These are phyloP conservation scores for Agrocybe chaxingu DNA, from an alignment of 768 basidiomycete genomes.

Conservation along the genomic window DNA sequence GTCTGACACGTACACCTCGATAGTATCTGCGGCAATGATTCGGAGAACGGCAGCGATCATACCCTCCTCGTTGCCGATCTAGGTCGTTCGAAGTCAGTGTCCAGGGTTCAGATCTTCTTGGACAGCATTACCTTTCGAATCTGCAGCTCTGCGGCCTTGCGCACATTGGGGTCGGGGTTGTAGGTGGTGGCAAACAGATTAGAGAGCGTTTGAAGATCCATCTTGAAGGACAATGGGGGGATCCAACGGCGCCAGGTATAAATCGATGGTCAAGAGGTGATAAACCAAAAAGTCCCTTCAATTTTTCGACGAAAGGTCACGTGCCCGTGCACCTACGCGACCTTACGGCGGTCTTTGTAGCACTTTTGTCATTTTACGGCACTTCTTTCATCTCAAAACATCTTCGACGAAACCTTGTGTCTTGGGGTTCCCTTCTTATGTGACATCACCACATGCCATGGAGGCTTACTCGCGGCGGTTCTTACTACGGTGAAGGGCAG, in stretches of 20 bases:
- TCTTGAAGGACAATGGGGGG: constrained; percentile 21
- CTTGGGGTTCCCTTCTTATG: too few species aligned
- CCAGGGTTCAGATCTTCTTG: background rate
- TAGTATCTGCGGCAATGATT: constrained; percentile 75
- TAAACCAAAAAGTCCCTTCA: too few species aligned
- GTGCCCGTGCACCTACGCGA: too few species aligned
- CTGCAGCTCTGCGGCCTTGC: constrained; percentile 82
- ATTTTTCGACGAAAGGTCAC: too few species aligned
- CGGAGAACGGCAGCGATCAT: constrained; percentile 81
- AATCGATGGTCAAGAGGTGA: background rate
- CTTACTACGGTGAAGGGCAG: too few species aligned
- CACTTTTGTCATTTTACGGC: too few species aligned
- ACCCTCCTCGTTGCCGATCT: constrained; percentile 81
- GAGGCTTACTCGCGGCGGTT: too few species aligned
- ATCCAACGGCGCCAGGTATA: background rate
- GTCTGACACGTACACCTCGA: constrained; percentile 68
- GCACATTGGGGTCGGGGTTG: constrained; percentile 82
- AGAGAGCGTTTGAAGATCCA: constrained; percentile 77
- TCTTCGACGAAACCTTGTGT: too few species aligned
- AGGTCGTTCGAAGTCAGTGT: background rate
- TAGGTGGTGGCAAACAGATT: constrained; percentile 79
- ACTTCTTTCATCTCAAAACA: too few species aligned
- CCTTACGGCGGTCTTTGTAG: too few species aligned
- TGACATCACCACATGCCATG: too few species aligned
- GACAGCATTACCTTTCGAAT: constrained; percentile 66